Evolutionary conservation across 306 rosid species (phyloP).

Genomic region (Ochetophila trinervis): DNA sequence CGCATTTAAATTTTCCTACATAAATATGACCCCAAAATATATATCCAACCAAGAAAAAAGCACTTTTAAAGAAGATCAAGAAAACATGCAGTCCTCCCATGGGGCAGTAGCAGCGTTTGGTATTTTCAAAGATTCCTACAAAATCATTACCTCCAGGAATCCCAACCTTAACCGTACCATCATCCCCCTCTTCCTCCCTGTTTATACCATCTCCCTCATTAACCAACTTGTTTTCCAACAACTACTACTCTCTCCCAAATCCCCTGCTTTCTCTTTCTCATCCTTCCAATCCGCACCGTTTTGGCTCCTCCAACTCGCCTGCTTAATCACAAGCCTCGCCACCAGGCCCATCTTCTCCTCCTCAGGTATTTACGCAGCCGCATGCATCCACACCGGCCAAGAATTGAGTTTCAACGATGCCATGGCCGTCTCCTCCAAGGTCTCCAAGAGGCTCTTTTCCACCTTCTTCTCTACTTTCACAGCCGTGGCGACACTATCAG

Average conservation of each 20-base stretch:
- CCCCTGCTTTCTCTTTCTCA: no score
- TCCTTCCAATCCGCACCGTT: no score
- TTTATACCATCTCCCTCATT: no score
- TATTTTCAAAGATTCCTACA: not conserved
- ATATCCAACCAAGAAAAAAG: not conserved
- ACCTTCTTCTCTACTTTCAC: not conserved
- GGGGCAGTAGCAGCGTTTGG: no score
- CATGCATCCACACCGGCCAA: not conserved
- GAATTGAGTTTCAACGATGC: not conserved
- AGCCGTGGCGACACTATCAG: not conserved
- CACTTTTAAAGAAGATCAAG: not conserved
- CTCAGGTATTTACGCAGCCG: not conserved
- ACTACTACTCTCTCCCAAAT: no score
- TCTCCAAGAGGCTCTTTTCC: not conserved
- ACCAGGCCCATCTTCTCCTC: not conserved
- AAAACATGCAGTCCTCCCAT: not conserved
- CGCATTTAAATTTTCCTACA: no score
- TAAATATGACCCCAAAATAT: no score
- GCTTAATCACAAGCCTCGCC: not conserved
- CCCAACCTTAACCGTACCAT: not conserved
- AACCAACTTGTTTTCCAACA: no score
- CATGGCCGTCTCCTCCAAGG: not conserved
- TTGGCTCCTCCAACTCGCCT: no score
- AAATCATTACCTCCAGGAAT: not conserved
- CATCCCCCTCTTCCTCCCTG: not conserved